phyloP scores from a whole-genome alignment of 768 basidiomycete genomes.

The Phaeotremella skinneri region DNA sequence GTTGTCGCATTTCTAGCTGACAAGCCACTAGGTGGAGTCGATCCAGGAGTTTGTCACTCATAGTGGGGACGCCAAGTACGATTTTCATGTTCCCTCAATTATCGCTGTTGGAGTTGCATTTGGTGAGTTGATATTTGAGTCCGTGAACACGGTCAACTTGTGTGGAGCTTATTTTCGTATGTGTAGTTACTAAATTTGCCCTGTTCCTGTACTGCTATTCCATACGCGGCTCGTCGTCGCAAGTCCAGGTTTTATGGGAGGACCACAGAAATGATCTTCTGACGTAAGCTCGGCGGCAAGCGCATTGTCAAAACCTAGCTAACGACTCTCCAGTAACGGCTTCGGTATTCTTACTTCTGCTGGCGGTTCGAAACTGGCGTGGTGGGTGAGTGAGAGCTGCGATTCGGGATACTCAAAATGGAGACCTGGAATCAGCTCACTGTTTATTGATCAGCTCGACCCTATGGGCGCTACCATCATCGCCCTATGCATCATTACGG shows the following conservation, averaged over 20 bases:
- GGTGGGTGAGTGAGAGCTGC: slow-evolving; percentile 60
- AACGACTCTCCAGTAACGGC: slow-evolving; percentile 27
- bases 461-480: slow-evolving; percentile 51
- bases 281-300: slow-evolving; percentile 66
- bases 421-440: too few species aligned
- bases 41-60: slow-evolving; percentile 67
- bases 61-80: slow-evolving; percentile 57
- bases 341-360: slow-evolving; percentile 54
- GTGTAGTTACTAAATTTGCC: slow-evolving; percentile 72
- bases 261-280: slow-evolving; percentile 93
- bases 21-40: slow-evolving; percentile 61
- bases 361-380: slow-evolving; percentile 53
- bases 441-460: slow-evolving; percentile 38
- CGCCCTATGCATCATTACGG: slow-evolving; percentile 60
- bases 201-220: slow-evolving; percentile 85
- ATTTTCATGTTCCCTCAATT: slow-evolving; percentile 77
- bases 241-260: slow-evolving; percentile 93
- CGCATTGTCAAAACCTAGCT: background rate
- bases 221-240: slow-evolving; percentile 75
- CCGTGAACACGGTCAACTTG: slow-evolving; percentile 56
- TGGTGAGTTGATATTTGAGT: slow-evolving; percentile 55
- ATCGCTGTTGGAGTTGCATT: slow-evolving; percentile 79
- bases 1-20: background rate
- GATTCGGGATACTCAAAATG: slow-evolving; percentile 58
- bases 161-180: slow-evolving; percentile 3